phyloP scores from a whole-genome alignment of 148 eudicot genomes.

The Amaranthus palmeri region DNA sequence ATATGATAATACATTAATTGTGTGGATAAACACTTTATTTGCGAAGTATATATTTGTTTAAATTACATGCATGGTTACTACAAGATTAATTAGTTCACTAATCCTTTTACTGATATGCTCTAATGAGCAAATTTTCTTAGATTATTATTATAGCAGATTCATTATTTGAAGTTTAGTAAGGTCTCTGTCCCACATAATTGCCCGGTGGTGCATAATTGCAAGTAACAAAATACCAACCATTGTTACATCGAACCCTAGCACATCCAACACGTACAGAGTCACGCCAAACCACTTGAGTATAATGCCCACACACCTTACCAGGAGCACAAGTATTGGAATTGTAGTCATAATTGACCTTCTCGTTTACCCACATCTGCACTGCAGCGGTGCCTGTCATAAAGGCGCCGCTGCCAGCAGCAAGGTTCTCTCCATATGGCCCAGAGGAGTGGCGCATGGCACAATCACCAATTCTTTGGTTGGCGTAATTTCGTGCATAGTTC shows the following conservation, averaged over 20 bases:
- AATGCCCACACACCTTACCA: slow-evolving; percentile 33
- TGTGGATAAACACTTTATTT: too few species aligned
- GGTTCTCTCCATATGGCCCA: slow-evolving; percentile 34
- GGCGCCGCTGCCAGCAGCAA: slow-evolving; percentile 18
- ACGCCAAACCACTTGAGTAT: slow-evolving; percentile 51
- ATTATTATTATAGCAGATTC: neutral
- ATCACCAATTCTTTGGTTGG: slow-evolving; percentile 24
- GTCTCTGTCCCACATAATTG: slow-evolving; percentile 25
- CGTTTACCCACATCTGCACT: slow-evolving; percentile 30
- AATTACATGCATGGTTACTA: too few species aligned
- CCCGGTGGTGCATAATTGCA: slow-evolving; percentile 49
- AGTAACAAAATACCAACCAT: slow-evolving; percentile 27
- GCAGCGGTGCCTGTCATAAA: slow-evolving; percentile 17
- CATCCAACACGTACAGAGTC: slow-evolving; percentile 38
- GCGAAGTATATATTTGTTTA: too few species aligned
- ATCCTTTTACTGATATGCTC: neutral
- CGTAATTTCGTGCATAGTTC: slow-evolving; percentile 32
- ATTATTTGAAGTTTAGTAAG: slow-evolving; percentile 22
- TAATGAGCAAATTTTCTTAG: neutral
- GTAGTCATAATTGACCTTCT: slow-evolving; percentile 28
- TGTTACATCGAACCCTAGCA: slow-evolving; percentile 39
- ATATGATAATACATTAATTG: too few species aligned
- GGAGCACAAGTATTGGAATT: slow-evolving; percentile 28
- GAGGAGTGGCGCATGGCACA: slow-evolving; percentile 32
- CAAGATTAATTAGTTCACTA: too few species aligned